phyloP scores from a whole-genome alignment of 176 grass and related monocot species.

The Zea luxurians region DNA sequence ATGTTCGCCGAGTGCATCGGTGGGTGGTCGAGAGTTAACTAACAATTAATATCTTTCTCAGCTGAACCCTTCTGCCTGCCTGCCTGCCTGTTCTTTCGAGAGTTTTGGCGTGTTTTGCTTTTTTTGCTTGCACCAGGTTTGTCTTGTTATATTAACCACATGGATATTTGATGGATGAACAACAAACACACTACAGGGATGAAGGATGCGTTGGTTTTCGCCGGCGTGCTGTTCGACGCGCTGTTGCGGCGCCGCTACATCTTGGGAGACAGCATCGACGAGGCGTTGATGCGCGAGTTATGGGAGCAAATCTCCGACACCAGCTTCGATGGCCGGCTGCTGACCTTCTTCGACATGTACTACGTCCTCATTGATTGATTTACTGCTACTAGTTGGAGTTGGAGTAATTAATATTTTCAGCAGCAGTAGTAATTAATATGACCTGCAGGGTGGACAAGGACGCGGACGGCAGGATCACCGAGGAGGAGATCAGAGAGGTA shows the following conservation, averaged over 20 bases:
- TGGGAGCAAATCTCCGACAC: constrained; percentile 92
- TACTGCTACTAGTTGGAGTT: no score
- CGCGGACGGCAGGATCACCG: constrained; percentile 80
- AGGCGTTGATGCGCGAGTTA: constrained; percentile 81
- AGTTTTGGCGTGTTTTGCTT: no score
- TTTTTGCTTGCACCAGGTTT: no score
- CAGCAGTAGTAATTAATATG: no score
- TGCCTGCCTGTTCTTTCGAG: neutral
- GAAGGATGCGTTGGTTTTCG: constrained; percentile 71
- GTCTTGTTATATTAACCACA: neutral
- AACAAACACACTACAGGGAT: constrained; percentile 48
- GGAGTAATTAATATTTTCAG: no score
- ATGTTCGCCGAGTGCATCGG: constrained; percentile 94
- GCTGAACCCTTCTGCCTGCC: neutral
- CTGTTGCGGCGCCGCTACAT: constrained; percentile 74
- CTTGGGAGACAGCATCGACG: constrained; percentile 66
- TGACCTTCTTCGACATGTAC: constrained; percentile 90
- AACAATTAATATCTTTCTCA: no score
- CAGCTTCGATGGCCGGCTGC: constrained; percentile 88
- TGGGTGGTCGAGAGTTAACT: neutral
- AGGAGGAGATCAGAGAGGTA: constrained; percentile 86
- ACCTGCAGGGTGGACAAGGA: constrained; percentile 84
- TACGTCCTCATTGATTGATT: neutral
- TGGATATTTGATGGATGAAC: neutral
- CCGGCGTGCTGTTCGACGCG: constrained; percentile 83